A percentile compares a stretch with the other conserved stretches of the same genome.
phyloP scores from a whole-genome alignment of 495 filamentous ascomycete species.

The Arthonia radiata region DNA sequence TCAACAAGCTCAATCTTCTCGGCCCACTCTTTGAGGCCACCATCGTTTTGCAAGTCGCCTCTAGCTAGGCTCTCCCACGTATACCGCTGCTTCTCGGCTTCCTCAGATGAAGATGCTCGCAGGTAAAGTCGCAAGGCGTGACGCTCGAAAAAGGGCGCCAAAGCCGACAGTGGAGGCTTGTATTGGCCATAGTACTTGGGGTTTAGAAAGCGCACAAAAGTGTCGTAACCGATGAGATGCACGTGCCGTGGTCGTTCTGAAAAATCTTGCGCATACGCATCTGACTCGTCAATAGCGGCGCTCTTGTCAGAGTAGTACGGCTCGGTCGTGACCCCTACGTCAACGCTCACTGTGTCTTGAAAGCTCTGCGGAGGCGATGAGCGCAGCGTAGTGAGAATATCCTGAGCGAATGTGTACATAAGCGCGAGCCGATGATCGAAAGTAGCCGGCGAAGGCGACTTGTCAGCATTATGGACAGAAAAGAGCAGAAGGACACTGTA shows the following conservation, averaged over 20 bases:
- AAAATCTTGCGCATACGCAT: constrained; percentile 25
- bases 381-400: constrained; percentile 21
- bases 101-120: too few relatives aligned
- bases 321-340: constrained; percentile 58
- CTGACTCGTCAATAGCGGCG: constrained; percentile 30
- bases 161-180: constrained; percentile 22
- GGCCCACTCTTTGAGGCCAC: constrained; percentile 42
- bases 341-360: constrained; percentile 19
- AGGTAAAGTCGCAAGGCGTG: too few relatives aligned
- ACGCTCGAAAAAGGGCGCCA: constrained; percentile 48
- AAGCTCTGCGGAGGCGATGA: background rate
- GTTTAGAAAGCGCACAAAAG: constrained; percentile 58
- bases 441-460: constrained; percentile 43
- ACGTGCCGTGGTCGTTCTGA: constrained; percentile 26
- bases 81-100: too few relatives aligned
- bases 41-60: constrained; percentile 32
- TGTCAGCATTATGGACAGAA: constrained; percentile 82
- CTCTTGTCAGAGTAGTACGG: constrained; percentile 78
- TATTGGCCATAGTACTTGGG: constrained; percentile 57
- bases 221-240: constrained; percentile 74
- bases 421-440: constrained; percentile 66
- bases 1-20: constrained; percentile 43
- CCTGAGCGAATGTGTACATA: constrained; percentile 61
- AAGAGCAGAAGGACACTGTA: constrained; percentile 55
- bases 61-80: too few relatives aligned